Conservation (phyloP, 768 basidiomycete genomes). For the Mycena capillaripes region DNA sequence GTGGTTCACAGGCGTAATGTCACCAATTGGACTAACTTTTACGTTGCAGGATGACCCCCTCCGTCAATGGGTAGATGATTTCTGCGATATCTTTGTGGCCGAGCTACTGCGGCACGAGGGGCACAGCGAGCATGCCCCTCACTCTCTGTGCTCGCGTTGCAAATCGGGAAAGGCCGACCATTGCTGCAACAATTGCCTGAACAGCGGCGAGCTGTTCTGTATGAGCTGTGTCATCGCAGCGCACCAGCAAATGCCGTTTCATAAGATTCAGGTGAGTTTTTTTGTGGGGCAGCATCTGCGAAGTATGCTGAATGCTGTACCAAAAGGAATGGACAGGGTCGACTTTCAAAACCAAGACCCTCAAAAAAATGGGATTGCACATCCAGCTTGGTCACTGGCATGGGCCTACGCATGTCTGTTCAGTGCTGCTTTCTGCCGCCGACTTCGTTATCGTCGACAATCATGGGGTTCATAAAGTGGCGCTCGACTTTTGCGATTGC, state of each 20-base stretch:
- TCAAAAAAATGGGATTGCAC: background rate
- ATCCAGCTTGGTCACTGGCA: slow-evolving; percentile 5
- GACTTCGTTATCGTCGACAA: background rate
- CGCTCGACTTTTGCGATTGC: background rate
- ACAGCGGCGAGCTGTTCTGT: background rate
- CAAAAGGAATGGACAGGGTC: background rate
- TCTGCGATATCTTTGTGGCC: background rate
- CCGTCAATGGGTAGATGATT: background rate
- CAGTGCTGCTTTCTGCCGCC: background rate
- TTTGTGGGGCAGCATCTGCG: no score
- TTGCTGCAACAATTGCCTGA: background rate
- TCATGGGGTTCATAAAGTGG: background rate
- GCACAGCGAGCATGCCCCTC: background rate
- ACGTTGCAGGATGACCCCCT: background rate
- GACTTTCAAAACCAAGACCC: background rate
- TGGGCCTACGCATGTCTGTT: background rate
- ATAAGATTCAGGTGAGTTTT: slow-evolving; percentile 2
- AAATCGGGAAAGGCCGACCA: background rate
- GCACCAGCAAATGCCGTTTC: background rate
- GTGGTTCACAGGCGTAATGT: background rate
- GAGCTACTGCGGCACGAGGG: background rate
- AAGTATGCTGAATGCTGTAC: background rate
- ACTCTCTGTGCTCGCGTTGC: background rate
- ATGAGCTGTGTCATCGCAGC: background rate
- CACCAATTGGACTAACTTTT: no score